Conservation (phyloP, 768 basidiomycete genomes). For the Suillus occidentalis region DNA sequence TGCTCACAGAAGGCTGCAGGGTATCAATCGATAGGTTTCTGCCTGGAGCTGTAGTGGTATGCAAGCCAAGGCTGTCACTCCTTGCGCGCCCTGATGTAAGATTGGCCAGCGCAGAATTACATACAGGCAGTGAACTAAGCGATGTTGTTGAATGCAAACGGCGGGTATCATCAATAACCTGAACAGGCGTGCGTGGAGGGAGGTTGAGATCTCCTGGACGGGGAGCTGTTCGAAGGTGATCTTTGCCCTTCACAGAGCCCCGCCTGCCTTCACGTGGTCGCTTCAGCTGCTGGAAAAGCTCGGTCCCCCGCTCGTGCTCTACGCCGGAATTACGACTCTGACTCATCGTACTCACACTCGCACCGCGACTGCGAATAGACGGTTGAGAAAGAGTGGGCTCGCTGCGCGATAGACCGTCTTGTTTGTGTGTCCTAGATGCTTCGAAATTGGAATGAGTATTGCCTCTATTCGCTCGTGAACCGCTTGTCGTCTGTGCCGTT, state of each 20-base stretch:
- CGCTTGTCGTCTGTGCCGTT: constrained; percentile 27
- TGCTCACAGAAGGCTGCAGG: constrained; percentile 25
- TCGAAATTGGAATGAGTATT: constrained; percentile 37
- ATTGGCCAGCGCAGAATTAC: constrained; percentile 28
- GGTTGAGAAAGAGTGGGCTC: constrained; percentile 29
- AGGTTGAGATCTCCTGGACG: constrained; percentile 64
- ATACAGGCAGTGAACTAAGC: constrained; percentile 36
- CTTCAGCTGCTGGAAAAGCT: constrained; percentile 47
- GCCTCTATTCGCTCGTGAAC: constrained; percentile 40
- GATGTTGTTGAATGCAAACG: constrained; percentile 41
- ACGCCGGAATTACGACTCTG: constrained; percentile 41
- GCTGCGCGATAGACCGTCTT: constrained; percentile 28
- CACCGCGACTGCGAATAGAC: constrained; percentile 51
- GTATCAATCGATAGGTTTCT: constrained; percentile 21
- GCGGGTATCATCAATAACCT: constrained; percentile 39
- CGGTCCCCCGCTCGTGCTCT: constrained; percentile 51
- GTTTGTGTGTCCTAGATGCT: constrained; percentile 32
- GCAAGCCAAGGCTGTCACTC: constrained; percentile 61
- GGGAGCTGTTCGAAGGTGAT: constrained; percentile 40
- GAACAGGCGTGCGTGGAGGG: constrained; percentile 49
- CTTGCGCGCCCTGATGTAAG: constrained; percentile 48
- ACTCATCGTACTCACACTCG: constrained; percentile 51
- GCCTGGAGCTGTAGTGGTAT: constrained; percentile 24
- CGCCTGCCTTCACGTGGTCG: constrained; percentile 43
- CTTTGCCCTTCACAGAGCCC: constrained; percentile 49